Conservation (phyloP, 495 filamentous ascomycete species). For the Penicillium ucsense region DNA sequence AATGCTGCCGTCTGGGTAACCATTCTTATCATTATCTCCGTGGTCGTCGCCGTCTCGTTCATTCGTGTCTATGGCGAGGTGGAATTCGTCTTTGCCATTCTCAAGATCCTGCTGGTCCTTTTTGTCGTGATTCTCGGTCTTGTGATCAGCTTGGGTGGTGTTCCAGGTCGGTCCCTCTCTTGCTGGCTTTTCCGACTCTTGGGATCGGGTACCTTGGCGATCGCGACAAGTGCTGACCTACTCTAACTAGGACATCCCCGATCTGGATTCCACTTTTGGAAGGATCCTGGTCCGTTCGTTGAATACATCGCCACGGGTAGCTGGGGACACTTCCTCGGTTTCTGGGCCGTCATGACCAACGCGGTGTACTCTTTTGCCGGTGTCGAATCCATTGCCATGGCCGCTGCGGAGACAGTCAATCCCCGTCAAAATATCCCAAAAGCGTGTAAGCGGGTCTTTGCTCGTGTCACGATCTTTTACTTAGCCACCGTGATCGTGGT, state of each 20-base stretch:
- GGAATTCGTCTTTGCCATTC: conserved; percentile 32
- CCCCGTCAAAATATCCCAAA: conserved; percentile 36
- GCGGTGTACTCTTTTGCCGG: conserved; percentile 52
- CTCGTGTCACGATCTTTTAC: conserved; percentile 35
- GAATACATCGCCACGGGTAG: conserved; percentile 32
- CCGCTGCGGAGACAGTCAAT: conserved; percentile 39
- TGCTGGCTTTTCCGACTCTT: conserved; percentile 27
- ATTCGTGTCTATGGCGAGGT: conserved; percentile 39
- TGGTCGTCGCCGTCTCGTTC: conserved; percentile 42
- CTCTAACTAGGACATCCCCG: conserved; percentile 17
- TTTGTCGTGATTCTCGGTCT: conserved; percentile 43
- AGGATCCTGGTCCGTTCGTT: conserved; percentile 40
- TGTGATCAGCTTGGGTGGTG: conserved; percentile 32
- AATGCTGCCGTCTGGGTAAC: conserved; percentile 46
- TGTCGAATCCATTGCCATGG: conserved; percentile 43
- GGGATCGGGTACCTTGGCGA: too few relatives aligned
- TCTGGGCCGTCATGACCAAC: conserved; percentile 49
- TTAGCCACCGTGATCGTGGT: conserved; percentile 34
- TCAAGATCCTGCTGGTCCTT: conserved; percentile 42
- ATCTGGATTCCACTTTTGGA: conserved; percentile 42
- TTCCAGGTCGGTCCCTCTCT: conserved; percentile 26
- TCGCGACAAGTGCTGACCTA: too few relatives aligned
- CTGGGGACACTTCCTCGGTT: conserved; percentile 43
- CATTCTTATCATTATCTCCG: conserved; percentile 44
- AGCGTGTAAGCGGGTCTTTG: conserved; percentile 36